phyloP scores from a whole-genome alignment of 805 yeast genomes.

The Kazachstania bromeliacearum region DNA sequence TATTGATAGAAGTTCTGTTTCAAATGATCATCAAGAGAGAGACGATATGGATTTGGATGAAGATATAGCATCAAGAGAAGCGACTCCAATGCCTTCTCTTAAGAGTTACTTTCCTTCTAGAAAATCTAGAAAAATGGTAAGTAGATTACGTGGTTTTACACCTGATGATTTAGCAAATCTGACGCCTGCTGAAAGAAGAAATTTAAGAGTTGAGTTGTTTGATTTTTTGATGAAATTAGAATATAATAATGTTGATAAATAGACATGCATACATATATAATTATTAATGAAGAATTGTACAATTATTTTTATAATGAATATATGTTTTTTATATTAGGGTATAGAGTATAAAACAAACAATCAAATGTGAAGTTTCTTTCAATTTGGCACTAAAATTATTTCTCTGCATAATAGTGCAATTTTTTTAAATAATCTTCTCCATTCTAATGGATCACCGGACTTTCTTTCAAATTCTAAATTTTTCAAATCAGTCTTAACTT shows the following conservation, averaged over 20 bases:
- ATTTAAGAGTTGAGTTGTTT: conserved; percentile 17
- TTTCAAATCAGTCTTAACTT: conserved; percentile 34
- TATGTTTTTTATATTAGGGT: background rate
- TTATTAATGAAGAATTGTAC: background rate
- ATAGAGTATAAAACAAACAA: background rate
- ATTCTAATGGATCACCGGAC: conserved; percentile 62
- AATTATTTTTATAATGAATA: background rate
- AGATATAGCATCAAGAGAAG: conserved; percentile 3
- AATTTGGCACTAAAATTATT: conserved; percentile 37
- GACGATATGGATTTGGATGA: conserved; percentile 1
- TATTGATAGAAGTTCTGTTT: too few relatives aligned
- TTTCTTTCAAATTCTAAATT: conserved; percentile 46
- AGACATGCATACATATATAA: background rate
- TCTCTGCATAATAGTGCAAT: conserved; percentile 50
- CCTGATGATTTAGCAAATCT: conserved; percentile 10
- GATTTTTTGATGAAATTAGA: conserved; percentile 22
- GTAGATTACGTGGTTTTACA: conserved; percentile 12
- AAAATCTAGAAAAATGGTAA: conserved; percentile 15
- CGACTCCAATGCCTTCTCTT: conserved; percentile 10
- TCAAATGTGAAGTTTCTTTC: background rate
- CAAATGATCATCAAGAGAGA: too few relatives aligned
- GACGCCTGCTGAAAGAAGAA: conserved; percentile 16
- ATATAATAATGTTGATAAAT: conserved; percentile 6
- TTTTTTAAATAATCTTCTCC: conserved; percentile 58
- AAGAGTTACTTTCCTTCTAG: conserved; percentile 13